Evolutionary conservation across 441 rosid genomes (phyloP).

Genomic region (Arabidopsis hybrid): DNA sequence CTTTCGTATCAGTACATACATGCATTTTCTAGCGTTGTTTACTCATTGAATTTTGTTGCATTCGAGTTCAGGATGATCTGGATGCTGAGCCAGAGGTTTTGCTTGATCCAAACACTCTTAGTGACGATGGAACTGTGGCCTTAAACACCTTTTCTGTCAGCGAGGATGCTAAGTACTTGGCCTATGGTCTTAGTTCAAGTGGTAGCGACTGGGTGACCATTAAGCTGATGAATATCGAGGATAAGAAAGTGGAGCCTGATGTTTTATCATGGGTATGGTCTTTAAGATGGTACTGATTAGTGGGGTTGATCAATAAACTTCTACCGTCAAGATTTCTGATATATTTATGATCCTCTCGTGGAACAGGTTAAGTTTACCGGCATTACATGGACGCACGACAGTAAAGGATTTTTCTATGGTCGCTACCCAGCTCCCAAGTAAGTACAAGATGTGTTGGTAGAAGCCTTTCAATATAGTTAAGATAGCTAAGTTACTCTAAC

Average conservation of each 20-base stretch:
- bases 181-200: constrained; percentile 85
- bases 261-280: constrained; percentile 82
- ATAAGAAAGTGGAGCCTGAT: constrained; percentile 73
- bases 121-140: constrained; percentile 89
- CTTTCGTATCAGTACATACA: constrained; percentile 11
- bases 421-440: constrained; percentile 95
- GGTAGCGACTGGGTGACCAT: constrained; percentile 97
- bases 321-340: background rate
- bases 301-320: background rate
- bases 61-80: constrained; percentile 62
- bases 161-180: constrained; percentile 81
- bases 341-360: constrained; percentile 6
- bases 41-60: constrained; percentile 19
- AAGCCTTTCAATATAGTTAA: background rate
- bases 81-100: constrained; percentile 77
- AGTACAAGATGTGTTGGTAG: constrained; percentile 32
- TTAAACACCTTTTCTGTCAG: constrained; percentile 64
- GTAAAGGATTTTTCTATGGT: constrained; percentile 88
- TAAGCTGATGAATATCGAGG: constrained; percentile 72
- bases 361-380: constrained; percentile 79
- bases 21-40: constrained; percentile 8
- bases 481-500: background rate
- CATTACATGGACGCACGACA: constrained; percentile 88
- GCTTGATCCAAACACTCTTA: constrained; percentile 87
- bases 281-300: constrained; percentile 10